Percentiles rank a stretch among this genome's conserved stretches.
Evolutionary conservation across 1,284 basidiomycete species (phyloP).

Genomic region (Tremellales sp.): DNA sequence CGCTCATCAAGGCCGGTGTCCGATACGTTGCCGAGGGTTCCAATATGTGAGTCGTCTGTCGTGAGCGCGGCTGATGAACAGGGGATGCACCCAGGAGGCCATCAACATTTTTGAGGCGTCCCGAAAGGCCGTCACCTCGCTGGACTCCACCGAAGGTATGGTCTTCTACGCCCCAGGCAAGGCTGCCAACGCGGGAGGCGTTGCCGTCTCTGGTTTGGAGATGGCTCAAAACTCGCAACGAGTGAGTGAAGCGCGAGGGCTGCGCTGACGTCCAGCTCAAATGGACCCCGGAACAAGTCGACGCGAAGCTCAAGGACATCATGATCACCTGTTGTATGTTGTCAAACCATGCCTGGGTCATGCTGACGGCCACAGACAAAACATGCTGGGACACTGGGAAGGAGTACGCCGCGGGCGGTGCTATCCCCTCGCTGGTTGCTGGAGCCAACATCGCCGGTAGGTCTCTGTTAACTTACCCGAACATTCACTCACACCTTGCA

Average conservation of each 20-base stretch:
- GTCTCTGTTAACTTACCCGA: slow-evolving; percentile 24
- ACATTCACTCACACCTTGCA: slow-evolving; percentile 44
- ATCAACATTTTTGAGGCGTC: slow-evolving; percentile 68
- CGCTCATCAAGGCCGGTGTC: slow-evolving; percentile 65
- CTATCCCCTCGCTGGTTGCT: slow-evolving; percentile 59
- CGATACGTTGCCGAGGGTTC: slow-evolving; percentile 73
- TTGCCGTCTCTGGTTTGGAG: slow-evolving; percentile 60
- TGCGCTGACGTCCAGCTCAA: slow-evolving; percentile 17
- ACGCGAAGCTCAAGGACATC: slow-evolving; percentile 67
- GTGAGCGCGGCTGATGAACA: slow-evolving; percentile 6
- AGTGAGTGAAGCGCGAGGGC: slow-evolving; percentile 43
- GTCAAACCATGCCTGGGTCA: neutral
- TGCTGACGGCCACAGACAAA: slow-evolving; percentile 32
- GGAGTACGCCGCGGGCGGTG: slow-evolving; percentile 59
- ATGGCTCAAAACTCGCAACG: slow-evolving; percentile 77
- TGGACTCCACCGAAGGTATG: slow-evolving; percentile 37
- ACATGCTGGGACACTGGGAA: slow-evolving; percentile 60
- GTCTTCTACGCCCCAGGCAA: slow-evolving; percentile 71
- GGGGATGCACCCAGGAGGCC: slow-evolving; percentile 64
- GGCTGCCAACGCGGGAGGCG: slow-evolving; percentile 68
- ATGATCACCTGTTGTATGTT: slow-evolving; percentile 64
- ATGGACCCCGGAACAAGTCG: slow-evolving; percentile 67
- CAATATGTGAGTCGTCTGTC: slow-evolving; percentile 55
- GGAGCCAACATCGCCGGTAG: slow-evolving; percentile 71
- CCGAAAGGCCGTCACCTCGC: slow-evolving; percentile 53